These are phyloP conservation scores for Cyberlindnera meyerae DNA, from an alignment of 805 yeast genomes.

Conservation along the genomic window DNA sequence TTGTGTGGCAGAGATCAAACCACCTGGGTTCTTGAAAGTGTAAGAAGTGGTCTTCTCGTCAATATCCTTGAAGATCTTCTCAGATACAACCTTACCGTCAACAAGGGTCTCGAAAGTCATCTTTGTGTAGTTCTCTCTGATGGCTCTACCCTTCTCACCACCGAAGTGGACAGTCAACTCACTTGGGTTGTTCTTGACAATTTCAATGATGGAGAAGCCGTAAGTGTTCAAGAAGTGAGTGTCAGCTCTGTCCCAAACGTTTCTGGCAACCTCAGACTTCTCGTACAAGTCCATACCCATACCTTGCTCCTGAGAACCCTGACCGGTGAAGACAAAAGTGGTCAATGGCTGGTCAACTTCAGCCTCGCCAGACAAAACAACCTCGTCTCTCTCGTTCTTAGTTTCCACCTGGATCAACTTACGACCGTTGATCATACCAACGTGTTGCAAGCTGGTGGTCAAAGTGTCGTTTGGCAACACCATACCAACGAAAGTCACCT, in stretches of 20 bases:
- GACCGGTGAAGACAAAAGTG: slow-evolving; percentile 97
- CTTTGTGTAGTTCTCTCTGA: slow-evolving; percentile 88
- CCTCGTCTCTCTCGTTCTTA: slow-evolving; percentile 73
- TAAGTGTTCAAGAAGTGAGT: slow-evolving; percentile 85
- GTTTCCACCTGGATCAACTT: slow-evolving; percentile 93
- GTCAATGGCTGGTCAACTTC: slow-evolving; percentile 98
- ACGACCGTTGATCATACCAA: slow-evolving; percentile 99
- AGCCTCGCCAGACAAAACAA: slow-evolving; percentile 90
- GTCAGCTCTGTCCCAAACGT: slow-evolving; percentile 98
- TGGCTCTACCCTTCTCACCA: slow-evolving; percentile 94
- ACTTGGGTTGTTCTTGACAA: slow-evolving; percentile 92
- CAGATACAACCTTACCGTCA: slow-evolving; percentile 79
- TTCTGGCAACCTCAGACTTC: slow-evolving; percentile 84
- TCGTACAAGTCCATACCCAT: slow-evolving; percentile 99
- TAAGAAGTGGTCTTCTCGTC: slow-evolving; percentile 73
- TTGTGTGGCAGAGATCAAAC: slow-evolving; percentile 95
- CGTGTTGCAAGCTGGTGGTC: slow-evolving; percentile 83
- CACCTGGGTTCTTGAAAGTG: slow-evolving; percentile 90
- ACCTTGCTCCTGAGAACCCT: slow-evolving; percentile 99
- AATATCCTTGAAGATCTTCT: slow-evolving; percentile 93
- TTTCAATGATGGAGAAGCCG: slow-evolving; percentile 95
- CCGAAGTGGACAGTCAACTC: slow-evolving; percentile 96
- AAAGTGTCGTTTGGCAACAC: slow-evolving; percentile 92
- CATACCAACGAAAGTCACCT: slow-evolving; percentile 91
- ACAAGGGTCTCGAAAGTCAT: slow-evolving; percentile 97